Conservation (phyloP, 768 basidiomycete genomes). For the Termitomyces bulborhizus region DNA sequence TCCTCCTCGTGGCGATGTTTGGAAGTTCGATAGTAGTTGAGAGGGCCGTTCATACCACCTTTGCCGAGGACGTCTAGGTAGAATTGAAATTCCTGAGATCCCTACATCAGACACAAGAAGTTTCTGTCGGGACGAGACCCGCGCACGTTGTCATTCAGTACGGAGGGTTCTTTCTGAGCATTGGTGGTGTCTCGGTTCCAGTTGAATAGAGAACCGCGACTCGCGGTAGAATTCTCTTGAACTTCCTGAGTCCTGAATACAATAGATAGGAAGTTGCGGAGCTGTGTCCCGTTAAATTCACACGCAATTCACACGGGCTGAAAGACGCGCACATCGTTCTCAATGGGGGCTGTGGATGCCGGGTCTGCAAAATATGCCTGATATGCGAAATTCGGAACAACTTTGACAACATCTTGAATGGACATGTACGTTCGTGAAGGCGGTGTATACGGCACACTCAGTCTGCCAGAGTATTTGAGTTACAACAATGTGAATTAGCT, state of each 20-base stretch:
- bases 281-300: slow-evolving; percentile 19
- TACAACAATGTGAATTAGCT: background rate
- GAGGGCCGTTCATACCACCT: slow-evolving; percentile 56
- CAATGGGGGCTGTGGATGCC: slow-evolving; percentile 47
- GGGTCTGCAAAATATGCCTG: slow-evolving; percentile 59
- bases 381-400: slow-evolving; percentile 56
- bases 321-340: slow-evolving; percentile 41
- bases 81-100: slow-evolving; percentile 46
- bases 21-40: slow-evolving; percentile 73
- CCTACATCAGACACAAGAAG: background rate
- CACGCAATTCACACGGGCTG: slow-evolving; percentile 33
- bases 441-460: slow-evolving; percentile 64
- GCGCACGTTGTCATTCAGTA: slow-evolving; percentile 23
- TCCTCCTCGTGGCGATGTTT: slow-evolving; percentile 65
- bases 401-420: slow-evolving; percentile 42
- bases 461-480: slow-evolving; percentile 26
- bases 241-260: slow-evolving; percentile 18
- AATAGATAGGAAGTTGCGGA: slow-evolving; percentile 29
- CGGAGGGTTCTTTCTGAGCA: slow-evolving; percentile 9
- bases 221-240: slow-evolving; percentile 14
- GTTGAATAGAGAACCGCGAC: slow-evolving; percentile 21
- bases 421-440: slow-evolving; percentile 44
- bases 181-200: slow-evolving; percentile 14
- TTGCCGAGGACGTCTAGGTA: slow-evolving; percentile 40
- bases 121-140: background rate